Conservation (phyloP, 2,329 filamentous ascomycete genomes). For the Lasiodiplodia sp. region DNA sequence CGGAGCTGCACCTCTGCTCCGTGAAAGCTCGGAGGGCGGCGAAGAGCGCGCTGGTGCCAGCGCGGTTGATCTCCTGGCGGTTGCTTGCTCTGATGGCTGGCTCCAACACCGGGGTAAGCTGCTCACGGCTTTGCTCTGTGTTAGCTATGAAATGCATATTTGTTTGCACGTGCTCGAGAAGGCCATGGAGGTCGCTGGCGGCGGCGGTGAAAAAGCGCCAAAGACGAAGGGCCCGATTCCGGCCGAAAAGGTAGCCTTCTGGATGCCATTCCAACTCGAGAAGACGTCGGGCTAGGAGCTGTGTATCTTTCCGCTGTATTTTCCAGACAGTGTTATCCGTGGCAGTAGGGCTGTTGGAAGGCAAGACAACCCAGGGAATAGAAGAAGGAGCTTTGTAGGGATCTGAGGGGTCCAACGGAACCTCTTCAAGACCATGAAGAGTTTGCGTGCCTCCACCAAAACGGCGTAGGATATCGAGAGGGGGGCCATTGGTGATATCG, state of each 20-base stretch:
- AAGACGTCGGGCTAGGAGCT: neutral
- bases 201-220: neutral
- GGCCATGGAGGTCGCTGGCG: neutral
- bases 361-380: neutral
- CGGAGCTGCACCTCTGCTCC: too few species aligned
- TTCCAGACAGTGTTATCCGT: neutral
- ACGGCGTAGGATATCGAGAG: neutral
- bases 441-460: neutral
- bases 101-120: neutral
- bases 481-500: neutral
- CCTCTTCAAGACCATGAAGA: neutral
- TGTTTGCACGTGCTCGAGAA: neutral
- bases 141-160: neutral
- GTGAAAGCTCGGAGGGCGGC: neutral
- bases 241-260: conserved; percentile 2
- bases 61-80: neutral
- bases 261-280: neutral
- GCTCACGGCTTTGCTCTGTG: neutral
- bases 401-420: neutral
- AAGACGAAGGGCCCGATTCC: neutral
- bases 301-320: neutral
- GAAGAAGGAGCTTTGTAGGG: neutral
- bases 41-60: neutral
- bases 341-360: neutral
- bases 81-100: neutral